Evolutionary conservation across 2,329 filamentous ascomycete genomes (phyloP), one percentile per base, ranked within the genome.

Genomic region (Aphanoascus verrucosus): DNA sequence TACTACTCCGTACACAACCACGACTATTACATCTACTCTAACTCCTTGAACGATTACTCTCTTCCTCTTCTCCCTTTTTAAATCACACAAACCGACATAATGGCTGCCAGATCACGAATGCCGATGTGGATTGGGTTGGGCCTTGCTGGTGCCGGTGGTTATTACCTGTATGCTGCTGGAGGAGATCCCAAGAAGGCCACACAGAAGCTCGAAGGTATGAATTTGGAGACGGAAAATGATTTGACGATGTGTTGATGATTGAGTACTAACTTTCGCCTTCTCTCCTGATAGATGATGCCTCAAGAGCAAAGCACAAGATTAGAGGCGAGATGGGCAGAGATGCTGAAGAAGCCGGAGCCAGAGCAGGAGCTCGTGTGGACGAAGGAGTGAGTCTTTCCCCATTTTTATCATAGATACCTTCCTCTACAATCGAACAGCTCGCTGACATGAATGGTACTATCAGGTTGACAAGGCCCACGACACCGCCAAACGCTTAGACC

Each of bases 81-180:
- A 28, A 28, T 28, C 23, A 41, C 9, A 45, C 19, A 52, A 7
- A 52, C 34, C 15, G 15, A 28, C 20, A 65, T 38, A 40, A 69
- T 69, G 67, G 64, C 67, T 17, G 41, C 53, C 12, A 69, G 68
- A 58, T 67, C 58, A 57, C 65, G 68, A 53, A 61, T 65, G 35
- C 61, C 63, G 15, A 53, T 71, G 38, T 70, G 66, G 61, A 60
- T 73, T 32, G 68, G 83, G 62, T 71, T 82, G 60, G 79, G 76
- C 56, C 82, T 80, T 59, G 84, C 78, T 32, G 81, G 80, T 62
- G 85, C 82, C 59, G 74, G 83, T 55, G 88, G 86, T 42, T 97
- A 95, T 78, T 97, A 97, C 76, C 79, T 97, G 58, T 98, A 94
- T 77, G 77, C 73, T 49, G 85, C 90, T 14, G 91, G 91, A 57